phyloP scores from a whole-genome alignment of 345 rosid species.

The Jatropha curcas region DNA sequence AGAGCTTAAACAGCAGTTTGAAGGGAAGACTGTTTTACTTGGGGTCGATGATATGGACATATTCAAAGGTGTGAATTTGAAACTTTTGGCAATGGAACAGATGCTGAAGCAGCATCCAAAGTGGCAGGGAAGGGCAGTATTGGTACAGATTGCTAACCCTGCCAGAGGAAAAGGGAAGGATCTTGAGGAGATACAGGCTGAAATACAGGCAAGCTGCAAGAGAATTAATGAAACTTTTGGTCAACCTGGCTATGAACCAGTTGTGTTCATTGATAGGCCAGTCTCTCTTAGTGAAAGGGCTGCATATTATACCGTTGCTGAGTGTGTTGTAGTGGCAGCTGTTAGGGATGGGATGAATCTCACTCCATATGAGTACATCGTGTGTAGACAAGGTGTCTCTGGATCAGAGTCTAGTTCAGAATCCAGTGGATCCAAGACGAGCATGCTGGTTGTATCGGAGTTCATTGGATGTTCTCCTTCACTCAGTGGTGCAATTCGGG shows the following conservation, averaged over 20 bases:
- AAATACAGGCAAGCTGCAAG: conserved; percentile 56
- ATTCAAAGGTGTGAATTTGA: conserved; percentile 73
- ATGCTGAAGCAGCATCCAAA: conserved; percentile 67
- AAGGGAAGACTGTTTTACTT: conserved; percentile 66
- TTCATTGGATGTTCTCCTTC: conserved; percentile 90
- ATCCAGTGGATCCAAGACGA: conserved; percentile 49
- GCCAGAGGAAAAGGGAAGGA: conserved; percentile 71
- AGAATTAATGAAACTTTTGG: conserved; percentile 67
- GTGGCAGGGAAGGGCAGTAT: conserved; percentile 69
- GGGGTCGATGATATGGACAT: conserved; percentile 88
- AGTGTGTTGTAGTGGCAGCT: conserved; percentile 74
- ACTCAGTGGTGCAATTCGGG: conserved; percentile 72
- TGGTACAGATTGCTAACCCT: conserved; percentile 73
- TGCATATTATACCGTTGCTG: conserved; percentile 68
- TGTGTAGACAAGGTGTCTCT: conserved; percentile 63
- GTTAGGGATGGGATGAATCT: conserved; percentile 90
- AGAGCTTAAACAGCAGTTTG: conserved; percentile 69
- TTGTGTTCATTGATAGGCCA: conserved; percentile 64
- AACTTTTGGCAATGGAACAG: conserved; percentile 76
- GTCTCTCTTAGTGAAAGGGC: conserved; percentile 57
- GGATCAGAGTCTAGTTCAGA: conserved; percentile 37
- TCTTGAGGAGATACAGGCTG: conserved; percentile 64
- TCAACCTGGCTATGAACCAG: conserved; percentile 59
- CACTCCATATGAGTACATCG: conserved; percentile 69
- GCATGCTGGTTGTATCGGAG: conserved; percentile 78